Conservation (phyloP, 352 stramenopile genomes). For the Stramenopiles sp. region DNA sequence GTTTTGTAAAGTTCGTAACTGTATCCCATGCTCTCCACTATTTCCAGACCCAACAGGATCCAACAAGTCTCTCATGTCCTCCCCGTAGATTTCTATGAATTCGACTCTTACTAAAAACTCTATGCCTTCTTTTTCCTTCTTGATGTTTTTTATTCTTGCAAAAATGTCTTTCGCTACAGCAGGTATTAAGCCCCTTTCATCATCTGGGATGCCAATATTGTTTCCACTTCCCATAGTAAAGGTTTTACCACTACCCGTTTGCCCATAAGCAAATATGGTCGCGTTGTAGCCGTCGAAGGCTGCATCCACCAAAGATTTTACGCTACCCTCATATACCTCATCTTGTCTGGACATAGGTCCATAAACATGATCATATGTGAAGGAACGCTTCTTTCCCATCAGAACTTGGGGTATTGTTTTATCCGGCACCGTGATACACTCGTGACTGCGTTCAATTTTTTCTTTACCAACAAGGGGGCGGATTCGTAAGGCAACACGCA, state of each 20-base stretch:
- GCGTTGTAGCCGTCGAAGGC: constrained; percentile 66
- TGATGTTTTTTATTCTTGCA: constrained; percentile 26
- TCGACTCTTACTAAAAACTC: constrained; percentile 72
- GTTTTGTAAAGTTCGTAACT: constrained; percentile 15
- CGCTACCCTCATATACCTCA: constrained; percentile 49
- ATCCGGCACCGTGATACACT: constrained; percentile 33
- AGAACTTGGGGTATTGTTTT: neutral
- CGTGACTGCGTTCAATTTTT: constrained; percentile 59
- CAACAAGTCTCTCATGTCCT: constrained; percentile 84
- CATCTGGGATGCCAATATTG: constrained; percentile 24
- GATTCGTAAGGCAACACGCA: constrained; percentile 56
- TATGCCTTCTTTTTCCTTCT: constrained; percentile 29
- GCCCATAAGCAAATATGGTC: constrained; percentile 70
- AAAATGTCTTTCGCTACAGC: constrained; percentile 55
- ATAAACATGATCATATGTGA: constrained; percentile 67
- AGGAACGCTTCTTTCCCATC: constrained; percentile 21
- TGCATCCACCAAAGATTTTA: constrained; percentile 49
- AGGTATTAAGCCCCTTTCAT: constrained; percentile 54
- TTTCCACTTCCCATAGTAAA: constrained; percentile 72
- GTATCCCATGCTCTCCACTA: neutral
- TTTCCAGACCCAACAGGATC: constrained; percentile 22
- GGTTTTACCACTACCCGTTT: constrained; percentile 75
- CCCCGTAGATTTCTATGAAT: constrained; percentile 97
- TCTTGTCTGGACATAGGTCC: constrained; percentile 42
- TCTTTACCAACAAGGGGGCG: constrained; percentile 56